Evolutionary conservation across 2,329 filamentous ascomycete species (phyloP).

Genomic region (Colletotrichum plurivorum): DNA sequence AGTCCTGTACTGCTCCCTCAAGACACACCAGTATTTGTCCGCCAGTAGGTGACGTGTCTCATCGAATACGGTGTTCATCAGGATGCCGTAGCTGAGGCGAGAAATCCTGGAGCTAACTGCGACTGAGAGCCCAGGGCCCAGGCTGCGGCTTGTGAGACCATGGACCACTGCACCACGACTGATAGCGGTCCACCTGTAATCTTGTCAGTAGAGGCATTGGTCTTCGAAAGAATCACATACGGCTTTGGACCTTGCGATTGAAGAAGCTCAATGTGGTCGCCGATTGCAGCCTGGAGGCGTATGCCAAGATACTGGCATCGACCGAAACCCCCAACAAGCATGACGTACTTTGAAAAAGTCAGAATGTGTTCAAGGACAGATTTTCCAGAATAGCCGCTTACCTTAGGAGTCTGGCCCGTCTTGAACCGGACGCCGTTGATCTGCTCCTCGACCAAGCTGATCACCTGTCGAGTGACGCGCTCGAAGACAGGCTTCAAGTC

Average conservation of each 20-base stretch:
- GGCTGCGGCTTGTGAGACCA: conserved; percentile 34
- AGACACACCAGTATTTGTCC: conserved; percentile 40
- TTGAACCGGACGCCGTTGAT: conserved; percentile 39
- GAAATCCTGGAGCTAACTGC: conserved; percentile 44
- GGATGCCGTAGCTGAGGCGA: conserved; percentile 47
- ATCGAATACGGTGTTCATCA: neutral
- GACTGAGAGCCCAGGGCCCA: neutral
- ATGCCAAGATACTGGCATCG: conserved; percentile 47
- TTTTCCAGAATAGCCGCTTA: conserved; percentile 23
- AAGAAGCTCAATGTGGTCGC: conserved; percentile 44
- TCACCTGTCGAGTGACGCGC: conserved; percentile 43
- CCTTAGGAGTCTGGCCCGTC: conserved; percentile 44
- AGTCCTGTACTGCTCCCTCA: conserved; percentile 9
- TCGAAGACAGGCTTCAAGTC: conserved; percentile 46
- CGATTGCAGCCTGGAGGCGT: conserved; percentile 30
- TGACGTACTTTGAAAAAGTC: conserved; percentile 48
- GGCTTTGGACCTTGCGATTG: conserved; percentile 49
- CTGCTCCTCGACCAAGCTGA: conserved; percentile 46
- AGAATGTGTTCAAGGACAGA: neutral
- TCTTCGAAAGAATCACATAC: conserved; percentile 45
- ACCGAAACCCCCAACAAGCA: conserved; percentile 58
- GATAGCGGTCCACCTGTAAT: conserved; percentile 51
- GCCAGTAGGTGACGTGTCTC: neutral
- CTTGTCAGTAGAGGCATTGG: neutral
- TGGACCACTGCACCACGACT: conserved; percentile 51